Base-by-base conservation (phyloP, 1,284 basidiomycete genomes). In the Ceratobasidium sp. region DNA sequence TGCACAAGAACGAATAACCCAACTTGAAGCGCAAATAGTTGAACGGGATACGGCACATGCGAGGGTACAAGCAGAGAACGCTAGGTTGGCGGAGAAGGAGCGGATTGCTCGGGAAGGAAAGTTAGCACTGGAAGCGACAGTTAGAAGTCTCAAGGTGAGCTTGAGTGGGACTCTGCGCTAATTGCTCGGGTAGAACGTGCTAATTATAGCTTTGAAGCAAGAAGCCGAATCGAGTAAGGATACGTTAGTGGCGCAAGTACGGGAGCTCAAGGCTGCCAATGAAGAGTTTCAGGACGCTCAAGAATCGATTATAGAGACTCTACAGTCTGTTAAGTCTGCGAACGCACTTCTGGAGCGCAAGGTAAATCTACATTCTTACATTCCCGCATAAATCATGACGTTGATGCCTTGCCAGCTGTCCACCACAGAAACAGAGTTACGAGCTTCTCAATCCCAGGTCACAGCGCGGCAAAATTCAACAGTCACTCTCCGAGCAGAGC, bases 81-180 rank as follows among this genome's bases (percentile, higher is more conserved):
- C 58, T 11, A 31, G 71, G 33, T 42, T 74, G 39, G 71, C 64
- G 20, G 71, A 74, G 33, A 26, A 35, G 60, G 71, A 74, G n/a
- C 63, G 47, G 71, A 45, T 35, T 53, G 71, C 47, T 6, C 51
- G 60, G 26, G 58, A 74, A 0, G 85, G 87, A 8, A 89, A 89
- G 78, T 81, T 86, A 15, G 90, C 91, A 45, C 83, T 92, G 37
- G 91, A 93, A 81, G 86, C 87, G 17, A 90, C 89, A 81, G 83
- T 92, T 10, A 84, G 89, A 23, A 90, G 92, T 82, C 89, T 86
- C 79, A 89, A 90, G 33, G 77, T 8, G 79, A 83, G 20, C 85
- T 90, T 28, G 90, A 90, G 56, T 82, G 87, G 61, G 84, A 92
- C 5, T 89, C 80, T 84, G 87, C 91, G 93, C 80, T 90, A 42